A percentile compares a stretch with the other conserved stretches of the same genome.
phyloP scores from a whole-genome alignment of 2,329 filamentous ascomycete species.

The Ascochyta viciae-villosae region DNA sequence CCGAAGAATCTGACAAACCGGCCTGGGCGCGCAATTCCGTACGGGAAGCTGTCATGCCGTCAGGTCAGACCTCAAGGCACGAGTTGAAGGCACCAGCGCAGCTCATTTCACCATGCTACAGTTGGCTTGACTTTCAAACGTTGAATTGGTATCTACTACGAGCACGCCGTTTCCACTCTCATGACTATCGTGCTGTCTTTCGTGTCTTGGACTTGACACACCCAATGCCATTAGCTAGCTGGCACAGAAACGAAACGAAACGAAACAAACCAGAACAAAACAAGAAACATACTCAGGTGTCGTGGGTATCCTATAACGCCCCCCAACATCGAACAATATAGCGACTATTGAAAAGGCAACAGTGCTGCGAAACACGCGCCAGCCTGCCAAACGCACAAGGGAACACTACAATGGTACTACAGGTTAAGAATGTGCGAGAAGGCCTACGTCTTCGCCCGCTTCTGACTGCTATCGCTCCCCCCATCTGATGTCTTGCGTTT shows the following conservation, averaged over 20 bases:
- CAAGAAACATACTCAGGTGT: constrained; percentile 22
- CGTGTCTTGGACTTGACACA: constrained; percentile 6
- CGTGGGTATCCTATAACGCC: constrained; percentile 40
- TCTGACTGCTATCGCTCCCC: constrained; percentile 47
- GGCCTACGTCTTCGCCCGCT: constrained; percentile 46
- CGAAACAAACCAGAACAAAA: constrained; percentile 4
- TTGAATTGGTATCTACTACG: constrained; percentile 23
- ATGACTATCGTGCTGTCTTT: constrained; percentile 13
- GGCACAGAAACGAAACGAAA: not conserved
- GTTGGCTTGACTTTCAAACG: not conserved
- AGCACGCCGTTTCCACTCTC: constrained; percentile 12
- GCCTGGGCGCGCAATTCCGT: constrained; percentile 10
- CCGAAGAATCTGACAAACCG: constrained; percentile 4
- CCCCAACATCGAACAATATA: constrained; percentile 22
- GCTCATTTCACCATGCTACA: too few species aligned
- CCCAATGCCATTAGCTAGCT: constrained; percentile 8
- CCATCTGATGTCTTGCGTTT: constrained; percentile 52
- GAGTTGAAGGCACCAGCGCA: not conserved
- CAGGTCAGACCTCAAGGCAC: not conserved
- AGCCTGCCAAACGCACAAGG: constrained; percentile 11
- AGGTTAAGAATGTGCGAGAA: constrained; percentile 1
- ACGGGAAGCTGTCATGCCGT: constrained; percentile 1
- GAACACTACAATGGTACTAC: constrained; percentile 17
- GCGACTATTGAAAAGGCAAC: constrained; percentile 10
- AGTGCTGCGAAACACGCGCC: constrained; percentile 20